Evolutionary conservation across 345 rosid species (phyloP), one percentile per base, ranked within the genome.

Genomic region (Anastatica hierochuntica): DNA sequence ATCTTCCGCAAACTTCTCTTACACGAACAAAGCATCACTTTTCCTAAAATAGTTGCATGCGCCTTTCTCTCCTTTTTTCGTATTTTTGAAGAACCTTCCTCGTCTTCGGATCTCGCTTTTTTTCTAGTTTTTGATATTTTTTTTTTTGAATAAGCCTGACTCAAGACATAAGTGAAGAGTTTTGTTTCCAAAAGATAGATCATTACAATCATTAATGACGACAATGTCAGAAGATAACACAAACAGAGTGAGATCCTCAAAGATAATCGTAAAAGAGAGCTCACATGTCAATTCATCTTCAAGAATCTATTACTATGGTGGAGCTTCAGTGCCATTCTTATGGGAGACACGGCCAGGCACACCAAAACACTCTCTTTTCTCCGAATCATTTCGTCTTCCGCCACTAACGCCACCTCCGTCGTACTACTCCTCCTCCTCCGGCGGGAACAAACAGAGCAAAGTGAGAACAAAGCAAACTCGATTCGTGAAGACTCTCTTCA

Each of bases 331-430:
- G 21, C 94, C 95, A 0, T 89, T 89, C 68, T 1, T 52, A 16
- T 89, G 97, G 97, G 97, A 89, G 55, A 70, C 94, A 15, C 65
- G 57, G 11, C 97, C 97, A 1, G 97, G 97, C 14, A 83, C 94
- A n/a, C 94, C 97, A 0, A 89, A 89, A 44, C 82, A 81, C 45
- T 6, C 68, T 17, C 43, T 58, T 26, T 33, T 41, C 29, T 39
- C 56, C 4, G 68, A 66, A 35, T 29, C 70, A 2, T 19, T 57
- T 31, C 63, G 64, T 11, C 84, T 70, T 8, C 88, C 82, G 13
- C 84, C 89, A 1, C 53, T 75, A 17, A 75, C 88, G 0, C 84
- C 90, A 0, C 83, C 85, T 43, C 90, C 84, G 9, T 81, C 81
- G 0, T 72, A 60, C 47, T 49, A 62, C 38, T 76, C 77, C 1